Evolutionary conservation across 2,329 filamentous ascomycete species (phyloP).

Genomic region (Penicillium sp.): DNA sequence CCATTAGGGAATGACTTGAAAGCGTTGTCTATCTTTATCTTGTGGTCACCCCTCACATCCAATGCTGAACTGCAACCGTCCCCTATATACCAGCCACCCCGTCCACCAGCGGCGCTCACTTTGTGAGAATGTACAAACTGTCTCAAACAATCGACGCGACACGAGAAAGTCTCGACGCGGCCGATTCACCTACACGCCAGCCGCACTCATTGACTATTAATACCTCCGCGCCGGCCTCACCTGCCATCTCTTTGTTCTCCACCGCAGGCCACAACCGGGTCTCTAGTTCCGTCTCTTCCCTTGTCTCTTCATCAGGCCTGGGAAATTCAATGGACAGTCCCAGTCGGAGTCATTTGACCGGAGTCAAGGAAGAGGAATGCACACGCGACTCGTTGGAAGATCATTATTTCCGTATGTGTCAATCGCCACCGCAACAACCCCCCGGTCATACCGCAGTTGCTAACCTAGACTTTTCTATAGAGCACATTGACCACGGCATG

Average conservation of each 20-base stretch:
- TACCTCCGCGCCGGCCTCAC: slow-evolving; percentile 42
- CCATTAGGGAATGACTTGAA: slow-evolving; percentile 9
- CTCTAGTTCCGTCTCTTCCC: slow-evolving; percentile 73
- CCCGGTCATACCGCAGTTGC: not conserved
- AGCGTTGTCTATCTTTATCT: slow-evolving; percentile 8
- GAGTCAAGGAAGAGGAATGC: slow-evolving; percentile 79
- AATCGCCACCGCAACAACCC: not conserved
- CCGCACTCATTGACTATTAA: slow-evolving; percentile 33
- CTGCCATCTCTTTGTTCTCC: slow-evolving; percentile 43
- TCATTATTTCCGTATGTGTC: slow-evolving; percentile 71
- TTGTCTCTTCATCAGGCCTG: slow-evolving; percentile 60
- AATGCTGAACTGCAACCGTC: slow-evolving; percentile 19
- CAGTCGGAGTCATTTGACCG: slow-evolving; percentile 68
- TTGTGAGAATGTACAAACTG: slow-evolving; percentile 35
- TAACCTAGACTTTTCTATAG: slow-evolving; percentile 19
- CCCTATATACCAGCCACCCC: slow-evolving; percentile 13
- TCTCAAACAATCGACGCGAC: slow-evolving; percentile 37
- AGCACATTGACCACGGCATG: slow-evolving; percentile 38
- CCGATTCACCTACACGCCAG: slow-evolving; percentile 21
- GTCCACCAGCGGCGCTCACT: slow-evolving; percentile 8
- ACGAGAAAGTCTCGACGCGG: slow-evolving; percentile 31
- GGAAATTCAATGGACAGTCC: slow-evolving; percentile 50
- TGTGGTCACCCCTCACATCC: slow-evolving; percentile 9
- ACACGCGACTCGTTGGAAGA: slow-evolving; percentile 62
- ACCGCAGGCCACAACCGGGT: slow-evolving; percentile 40